These are phyloP conservation scores for Solanum tacnaense DNA, from an alignment of 257 asterid genomes.

Conservation along the genomic window DNA sequence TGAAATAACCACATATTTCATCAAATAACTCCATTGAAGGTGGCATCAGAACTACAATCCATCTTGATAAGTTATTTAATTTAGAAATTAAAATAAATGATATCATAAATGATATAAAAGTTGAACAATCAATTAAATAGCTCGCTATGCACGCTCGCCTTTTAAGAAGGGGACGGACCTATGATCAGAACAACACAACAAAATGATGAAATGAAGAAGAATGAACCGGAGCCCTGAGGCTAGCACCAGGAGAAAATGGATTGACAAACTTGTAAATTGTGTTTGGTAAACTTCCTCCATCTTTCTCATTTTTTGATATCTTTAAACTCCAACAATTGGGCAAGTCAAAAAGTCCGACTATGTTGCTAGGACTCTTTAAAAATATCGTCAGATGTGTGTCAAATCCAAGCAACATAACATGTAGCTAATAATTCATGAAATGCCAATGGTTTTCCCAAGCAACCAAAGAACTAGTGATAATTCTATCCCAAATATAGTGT, in stretches of 20 bases:
- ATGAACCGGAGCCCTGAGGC: neutral
- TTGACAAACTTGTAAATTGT: no score
- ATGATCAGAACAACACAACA: neutral
- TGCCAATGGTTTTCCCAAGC: conserved; percentile 63
- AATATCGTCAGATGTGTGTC: neutral
- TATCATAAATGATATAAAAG: neutral
- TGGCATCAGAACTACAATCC: neutral
- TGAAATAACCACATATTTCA: neutral
- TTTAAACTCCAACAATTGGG: neutral
- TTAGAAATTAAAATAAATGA: neutral
- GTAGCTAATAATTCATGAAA: conserved; percentile 26
- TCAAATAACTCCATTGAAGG: neutral
- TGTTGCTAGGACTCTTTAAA: neutral
- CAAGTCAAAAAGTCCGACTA: neutral
- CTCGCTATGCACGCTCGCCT: neutral
- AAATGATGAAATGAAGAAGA: neutral
- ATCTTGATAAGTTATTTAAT: neutral
- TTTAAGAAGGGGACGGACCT: neutral
- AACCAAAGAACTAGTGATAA: conserved; percentile 62
- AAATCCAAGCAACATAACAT: neutral
- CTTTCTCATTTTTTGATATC: neutral
- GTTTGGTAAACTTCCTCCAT: no score
- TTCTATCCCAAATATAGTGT: conserved; percentile 56
- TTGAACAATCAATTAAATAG: neutral
- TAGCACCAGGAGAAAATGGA: neutral